Conservation (phyloP, 139 green algal species). For the Coelastrella sp. region DNA sequence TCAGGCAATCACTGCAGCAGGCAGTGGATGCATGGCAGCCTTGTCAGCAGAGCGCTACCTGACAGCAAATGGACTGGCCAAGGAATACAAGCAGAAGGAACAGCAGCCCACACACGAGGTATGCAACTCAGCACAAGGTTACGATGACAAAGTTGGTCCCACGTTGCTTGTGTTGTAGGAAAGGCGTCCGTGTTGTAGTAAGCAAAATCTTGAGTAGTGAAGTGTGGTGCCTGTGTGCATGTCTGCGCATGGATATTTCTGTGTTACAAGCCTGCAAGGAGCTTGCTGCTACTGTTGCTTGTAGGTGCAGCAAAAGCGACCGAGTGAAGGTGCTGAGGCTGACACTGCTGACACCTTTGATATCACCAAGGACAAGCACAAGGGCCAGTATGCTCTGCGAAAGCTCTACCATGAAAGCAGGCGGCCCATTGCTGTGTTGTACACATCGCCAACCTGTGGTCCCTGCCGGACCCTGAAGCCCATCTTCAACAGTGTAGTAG, state of each 20-base stretch:
- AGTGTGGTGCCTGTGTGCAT: too few species aligned
- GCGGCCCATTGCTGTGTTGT: slow-evolving; percentile 90
- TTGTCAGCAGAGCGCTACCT: slow-evolving; percentile 95
- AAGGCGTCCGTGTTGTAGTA: too few species aligned
- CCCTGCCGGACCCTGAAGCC: slow-evolving; percentile 93
- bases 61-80: slow-evolving; percentile 63
- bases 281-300: not conserved
- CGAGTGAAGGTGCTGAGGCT: not conserved
- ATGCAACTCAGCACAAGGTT: not conserved
- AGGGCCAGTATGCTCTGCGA: slow-evolving; percentile 93
- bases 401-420: slow-evolving; percentile 97
- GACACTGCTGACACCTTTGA: slow-evolving; percentile 77
- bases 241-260: too few species aligned
- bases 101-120: slow-evolving; percentile 22
- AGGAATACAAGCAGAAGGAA: slow-evolving; percentile 65
- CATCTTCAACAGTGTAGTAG: slow-evolving; percentile 90
- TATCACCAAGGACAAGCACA: slow-evolving; percentile 74
- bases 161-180: too few species aligned
- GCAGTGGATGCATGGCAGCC: slow-evolving; percentile 95
- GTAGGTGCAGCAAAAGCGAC: not conserved
- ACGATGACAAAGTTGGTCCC: too few species aligned
- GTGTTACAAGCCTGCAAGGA: too few species aligned
- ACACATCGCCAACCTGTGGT: slow-evolving; percentile 83
- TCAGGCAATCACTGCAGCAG: slow-evolving; percentile 97
- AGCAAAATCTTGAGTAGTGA: too few species aligned